Percentiles rank a stretch among this genome's conserved stretches.
These are phyloP conservation scores for Yamadazyma friedrichii DNA, from an alignment of 1,139 yeast species.

Conservation along the genomic window DNA sequence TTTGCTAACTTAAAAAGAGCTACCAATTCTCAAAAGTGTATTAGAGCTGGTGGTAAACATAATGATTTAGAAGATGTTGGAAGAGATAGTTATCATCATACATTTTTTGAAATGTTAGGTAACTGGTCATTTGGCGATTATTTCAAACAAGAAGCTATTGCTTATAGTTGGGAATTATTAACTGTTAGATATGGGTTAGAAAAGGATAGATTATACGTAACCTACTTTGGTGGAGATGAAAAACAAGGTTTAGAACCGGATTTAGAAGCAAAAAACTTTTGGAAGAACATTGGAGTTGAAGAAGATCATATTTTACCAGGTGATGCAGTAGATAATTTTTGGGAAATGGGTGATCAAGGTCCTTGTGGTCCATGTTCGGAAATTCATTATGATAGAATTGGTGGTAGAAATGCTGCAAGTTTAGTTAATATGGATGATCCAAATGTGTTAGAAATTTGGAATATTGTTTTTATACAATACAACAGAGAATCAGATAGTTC, in stretches of 20 bases:
- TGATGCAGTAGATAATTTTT: slow-evolving; percentile 83
- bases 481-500: slow-evolving; percentile 91
- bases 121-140: slow-evolving; percentile 99
- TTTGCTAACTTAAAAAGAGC: slow-evolving; percentile 85
- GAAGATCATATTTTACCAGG: slow-evolving; percentile 95
- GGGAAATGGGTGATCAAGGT: slow-evolving; percentile 99
- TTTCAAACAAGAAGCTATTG: slow-evolving; percentile 90
- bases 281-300: slow-evolving; percentile 85
- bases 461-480: slow-evolving; percentile 92
- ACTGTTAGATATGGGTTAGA: slow-evolving; percentile 81
- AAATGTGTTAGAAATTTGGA: slow-evolving; percentile 96
- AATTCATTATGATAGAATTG: slow-evolving; percentile 95
- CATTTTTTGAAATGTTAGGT: slow-evolving; percentile 98
- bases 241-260: slow-evolving; percentile 87
- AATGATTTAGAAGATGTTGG: slow-evolving; percentile 99
- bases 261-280: slow-evolving; percentile 83
- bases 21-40: slow-evolving; percentile 94
- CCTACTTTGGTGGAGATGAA: slow-evolving; percentile 93
- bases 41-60: slow-evolving; percentile 99
- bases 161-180: slow-evolving; percentile 86
- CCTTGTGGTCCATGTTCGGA: slow-evolving; percentile 99
- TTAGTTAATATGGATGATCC: slow-evolving; percentile 97
- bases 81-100: slow-evolving; percentile 94
- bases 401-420: slow-evolving; percentile 90
- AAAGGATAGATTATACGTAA: slow-evolving; percentile 80